phyloP scores from a whole-genome alignment of 2,329 filamentous ascomycete species.

The Rutstroemia sp. region DNA sequence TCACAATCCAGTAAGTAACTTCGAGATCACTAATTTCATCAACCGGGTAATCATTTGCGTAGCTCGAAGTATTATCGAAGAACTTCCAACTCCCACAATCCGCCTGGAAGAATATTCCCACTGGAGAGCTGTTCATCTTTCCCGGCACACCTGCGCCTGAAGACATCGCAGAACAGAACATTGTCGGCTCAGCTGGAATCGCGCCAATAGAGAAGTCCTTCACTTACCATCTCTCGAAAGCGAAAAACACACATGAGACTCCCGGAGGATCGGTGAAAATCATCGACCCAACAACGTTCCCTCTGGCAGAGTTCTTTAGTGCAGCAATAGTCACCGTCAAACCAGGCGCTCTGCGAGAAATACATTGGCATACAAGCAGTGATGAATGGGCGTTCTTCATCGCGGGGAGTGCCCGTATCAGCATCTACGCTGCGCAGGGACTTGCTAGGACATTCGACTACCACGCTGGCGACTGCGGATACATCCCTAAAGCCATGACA shows the following conservation, averaged over 20 bases:
- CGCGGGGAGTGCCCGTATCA: slow-evolving; percentile 61
- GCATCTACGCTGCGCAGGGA: slow-evolving; percentile 64
- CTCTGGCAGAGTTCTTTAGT: slow-evolving; percentile 64
- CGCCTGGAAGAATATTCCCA: slow-evolving; percentile 41
- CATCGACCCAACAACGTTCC: slow-evolving; percentile 69
- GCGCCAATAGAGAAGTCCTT: slow-evolving; percentile 35
- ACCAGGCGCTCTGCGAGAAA: slow-evolving; percentile 39
- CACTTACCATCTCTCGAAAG: slow-evolving; percentile 48
- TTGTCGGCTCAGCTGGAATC: slow-evolving; percentile 38
- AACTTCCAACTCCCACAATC: slow-evolving; percentile 42
- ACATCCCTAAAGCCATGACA: slow-evolving; percentile 70
- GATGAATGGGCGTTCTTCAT: slow-evolving; percentile 82
- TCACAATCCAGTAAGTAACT: slow-evolving; percentile 31
- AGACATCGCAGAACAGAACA: slow-evolving; percentile 39
- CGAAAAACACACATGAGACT: slow-evolving; percentile 64
- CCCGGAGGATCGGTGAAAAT: slow-evolving; percentile 66
- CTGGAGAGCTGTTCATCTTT: slow-evolving; percentile 45
- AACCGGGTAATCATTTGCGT: slow-evolving; percentile 9
- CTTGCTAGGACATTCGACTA: slow-evolving; percentile 71
- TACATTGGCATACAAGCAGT: slow-evolving; percentile 70
- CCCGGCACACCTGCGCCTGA: slow-evolving; percentile 41
- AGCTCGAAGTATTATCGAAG: slow-evolving; percentile 45
- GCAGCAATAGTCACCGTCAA: slow-evolving; percentile 65
- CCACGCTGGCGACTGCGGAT: slow-evolving; percentile 65
- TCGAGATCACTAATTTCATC: too few species aligned